These are phyloP conservation scores for Aspergillus biplanus DNA, from an alignment of 495 filamentous ascomycete genomes.

Conservation along the genomic window DNA sequence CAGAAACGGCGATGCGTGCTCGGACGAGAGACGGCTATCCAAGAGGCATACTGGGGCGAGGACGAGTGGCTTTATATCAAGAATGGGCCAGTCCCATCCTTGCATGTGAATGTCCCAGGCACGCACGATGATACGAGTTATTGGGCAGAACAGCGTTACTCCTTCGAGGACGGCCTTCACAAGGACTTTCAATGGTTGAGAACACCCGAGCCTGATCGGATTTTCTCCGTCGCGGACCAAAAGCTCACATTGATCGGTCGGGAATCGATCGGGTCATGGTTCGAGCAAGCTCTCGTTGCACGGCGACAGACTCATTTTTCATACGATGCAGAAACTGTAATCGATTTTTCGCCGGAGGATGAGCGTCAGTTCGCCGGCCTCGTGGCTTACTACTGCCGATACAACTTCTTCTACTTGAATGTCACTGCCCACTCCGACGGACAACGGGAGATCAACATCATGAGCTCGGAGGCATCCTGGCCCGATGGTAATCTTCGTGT, in stretches of 20 bases:
- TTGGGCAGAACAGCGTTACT: conserved; percentile 15
- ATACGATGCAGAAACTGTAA: conserved; percentile 13
- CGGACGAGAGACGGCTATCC: conserved; percentile 14
- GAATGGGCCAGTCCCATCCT: conserved; percentile 8
- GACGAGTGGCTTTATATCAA: conserved; percentile 18
- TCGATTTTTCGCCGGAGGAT: conserved; percentile 9
- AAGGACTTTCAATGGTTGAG: conserved; percentile 18
- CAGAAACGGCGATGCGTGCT: conserved; percentile 15
- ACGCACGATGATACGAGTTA: not conserved
- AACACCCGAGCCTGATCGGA: conserved; percentile 15
- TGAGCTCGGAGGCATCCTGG: conserved; percentile 16
- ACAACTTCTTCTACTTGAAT: conserved; percentile 19
- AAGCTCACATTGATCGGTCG: conserved; percentile 12
- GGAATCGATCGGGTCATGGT: conserved; percentile 23
- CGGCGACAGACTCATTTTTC: conserved; percentile 20
- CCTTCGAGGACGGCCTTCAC: conserved; percentile 11
- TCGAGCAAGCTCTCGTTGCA: conserved; percentile 19
- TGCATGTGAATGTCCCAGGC: conserved; percentile 16
- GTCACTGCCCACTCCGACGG: conserved; percentile 14
- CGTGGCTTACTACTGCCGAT: conserved; percentile 16
- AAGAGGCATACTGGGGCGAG: conserved; percentile 12
- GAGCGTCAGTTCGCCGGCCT: conserved; percentile 17
- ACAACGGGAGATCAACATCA: conserved; percentile 14
- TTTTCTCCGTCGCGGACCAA: conserved; percentile 7
- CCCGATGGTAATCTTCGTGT: conserved; percentile 8